A percentile compares a stretch with the other conserved stretches of the same genome.
Conservation (phyloP, 768 basidiomycete species). For the Naematelia encephala region DNA sequence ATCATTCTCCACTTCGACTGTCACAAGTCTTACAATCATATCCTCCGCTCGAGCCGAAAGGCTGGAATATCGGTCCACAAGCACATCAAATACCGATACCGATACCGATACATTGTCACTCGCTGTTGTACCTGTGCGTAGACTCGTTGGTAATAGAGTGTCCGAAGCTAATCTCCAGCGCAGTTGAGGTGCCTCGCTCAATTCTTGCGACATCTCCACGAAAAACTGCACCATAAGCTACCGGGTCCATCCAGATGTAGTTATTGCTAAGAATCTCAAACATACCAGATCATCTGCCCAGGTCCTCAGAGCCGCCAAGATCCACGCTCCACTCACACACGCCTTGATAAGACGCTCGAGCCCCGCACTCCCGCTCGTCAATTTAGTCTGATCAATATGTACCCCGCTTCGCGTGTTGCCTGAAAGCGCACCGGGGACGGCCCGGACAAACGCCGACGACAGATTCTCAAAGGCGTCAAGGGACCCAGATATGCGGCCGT, state of each 20-base stretch:
- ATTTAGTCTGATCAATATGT: conserved; percentile 58
- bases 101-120: not conserved
- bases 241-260: not conserved
- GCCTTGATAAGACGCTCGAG: conserved; percentile 81
- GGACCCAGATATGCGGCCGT: conserved; percentile 71
- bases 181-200: conserved; percentile 10
- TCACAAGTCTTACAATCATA: conserved; percentile 78
- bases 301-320: conserved; percentile 63
- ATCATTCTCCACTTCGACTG: conserved; percentile 71
- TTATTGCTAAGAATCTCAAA: not conserved
- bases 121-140: conserved; percentile 3
- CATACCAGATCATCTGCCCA: conserved; percentile 91
- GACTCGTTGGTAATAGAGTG: conserved; percentile 13
- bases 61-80: conserved; percentile 63
- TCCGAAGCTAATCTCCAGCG: conserved; percentile 24
- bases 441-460: conserved; percentile 79
- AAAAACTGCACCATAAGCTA: conserved; percentile 64
- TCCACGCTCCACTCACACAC: conserved; percentile 71
- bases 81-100: conserved; percentile 74
- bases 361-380: conserved; percentile 81
- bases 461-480: conserved; percentile 92
- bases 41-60: conserved; percentile 73
- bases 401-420: conserved; percentile 58
- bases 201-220: conserved; percentile 68
- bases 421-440: conserved; percentile 82